Percentiles rank a stretch among this genome's conserved stretches.
These are phyloP conservation scores for Fusarium veterinarium DNA, from an alignment of 2,329 filamentous ascomycete species.

Conservation along the genomic window DNA sequence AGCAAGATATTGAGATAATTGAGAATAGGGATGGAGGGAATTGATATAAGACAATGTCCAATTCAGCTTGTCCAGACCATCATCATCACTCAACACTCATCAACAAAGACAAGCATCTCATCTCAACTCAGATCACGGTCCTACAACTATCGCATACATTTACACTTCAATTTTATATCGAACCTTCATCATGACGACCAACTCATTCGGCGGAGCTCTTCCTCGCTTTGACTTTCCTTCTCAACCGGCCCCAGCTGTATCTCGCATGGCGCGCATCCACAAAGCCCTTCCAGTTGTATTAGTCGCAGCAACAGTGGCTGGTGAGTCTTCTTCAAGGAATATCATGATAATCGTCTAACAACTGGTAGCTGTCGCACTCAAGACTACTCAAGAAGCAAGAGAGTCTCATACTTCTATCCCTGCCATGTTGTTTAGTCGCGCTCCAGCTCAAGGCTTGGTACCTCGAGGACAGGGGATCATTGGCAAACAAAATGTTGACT, in stretches of 20 bases:
- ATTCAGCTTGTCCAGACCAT: background rate
- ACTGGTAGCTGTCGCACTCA: constrained; percentile 19
- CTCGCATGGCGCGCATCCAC: constrained; percentile 31
- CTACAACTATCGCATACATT: background rate
- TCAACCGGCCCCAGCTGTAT: constrained; percentile 14
- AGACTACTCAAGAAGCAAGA: constrained; percentile 19
- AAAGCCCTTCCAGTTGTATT: constrained; percentile 30
- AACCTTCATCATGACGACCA: constrained; percentile 31
- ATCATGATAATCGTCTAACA: background rate
- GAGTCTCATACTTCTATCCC: background rate
- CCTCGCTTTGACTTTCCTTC: constrained; percentile 37
- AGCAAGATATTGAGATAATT: background rate
- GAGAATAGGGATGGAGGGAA: constrained; percentile 2
- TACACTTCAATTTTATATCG: background rate
- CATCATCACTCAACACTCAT: background rate
- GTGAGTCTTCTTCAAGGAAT: background rate
- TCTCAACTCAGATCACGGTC: background rate
- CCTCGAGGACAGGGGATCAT: constrained; percentile 8
- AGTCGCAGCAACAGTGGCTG: constrained; percentile 20
- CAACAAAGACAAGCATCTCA: background rate
- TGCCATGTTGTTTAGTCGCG: background rate
- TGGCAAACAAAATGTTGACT: background rate
- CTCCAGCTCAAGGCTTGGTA: constrained; percentile 9
- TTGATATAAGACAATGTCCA: constrained; percentile 25
- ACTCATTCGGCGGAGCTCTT: constrained; percentile 38